Base-by-base conservation (phyloP, 768 basidiomycete genomes). In the Cystobasidium onofrii region DNA sequence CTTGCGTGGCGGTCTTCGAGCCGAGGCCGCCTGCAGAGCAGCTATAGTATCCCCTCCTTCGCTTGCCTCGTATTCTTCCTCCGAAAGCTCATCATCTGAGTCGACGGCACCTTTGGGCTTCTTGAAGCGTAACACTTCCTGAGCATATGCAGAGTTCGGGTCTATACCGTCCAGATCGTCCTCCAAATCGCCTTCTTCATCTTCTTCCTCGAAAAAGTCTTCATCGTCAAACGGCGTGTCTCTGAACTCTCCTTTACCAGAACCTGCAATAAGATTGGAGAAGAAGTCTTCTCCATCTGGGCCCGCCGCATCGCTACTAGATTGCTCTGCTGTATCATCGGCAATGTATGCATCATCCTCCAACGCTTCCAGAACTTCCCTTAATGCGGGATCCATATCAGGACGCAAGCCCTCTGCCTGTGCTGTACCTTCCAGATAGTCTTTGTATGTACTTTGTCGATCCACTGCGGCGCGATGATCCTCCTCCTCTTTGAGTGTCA, bases 381-480 rank as follows among this genome's bases (percentile, higher is more conserved):
- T 85, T 31, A 98, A 84, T 82, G 93, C 91, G 4, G 92, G 92
- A 80, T 99, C 91, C 90, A 99, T 91, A 79, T 95, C 91, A 0
- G 93, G 96, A 79, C 90, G 90, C 74, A 99, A 88, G 1, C 96
- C 94, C 29, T 88, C 83, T 23, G 23, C 33, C 1, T 13, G 4
- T 6, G 83, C 79, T 64, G 86, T 88, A 74, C 86, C 82, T 29
- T 90, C 88, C 43, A 95, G 83, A 80, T 93, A 90, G 9, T 84
- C 83, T 54, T 84, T 83, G 0, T 91, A 92, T 1, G 91, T 87
- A 29, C 92, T 81, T 46, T 84, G 86, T 63, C 88, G 90, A n/a
- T 85, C 80, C 0, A 90, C 91, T 1, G 70, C 34, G 9, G 69
- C 61, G 25, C 65, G 74, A 25, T 41, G 36, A n/a, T 60, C 74